Percentiles rank a stretch among this genome's conserved stretches.
Conservation (phyloP, 257 asterid species). For the Ocimum tenuiflorum region DNA sequence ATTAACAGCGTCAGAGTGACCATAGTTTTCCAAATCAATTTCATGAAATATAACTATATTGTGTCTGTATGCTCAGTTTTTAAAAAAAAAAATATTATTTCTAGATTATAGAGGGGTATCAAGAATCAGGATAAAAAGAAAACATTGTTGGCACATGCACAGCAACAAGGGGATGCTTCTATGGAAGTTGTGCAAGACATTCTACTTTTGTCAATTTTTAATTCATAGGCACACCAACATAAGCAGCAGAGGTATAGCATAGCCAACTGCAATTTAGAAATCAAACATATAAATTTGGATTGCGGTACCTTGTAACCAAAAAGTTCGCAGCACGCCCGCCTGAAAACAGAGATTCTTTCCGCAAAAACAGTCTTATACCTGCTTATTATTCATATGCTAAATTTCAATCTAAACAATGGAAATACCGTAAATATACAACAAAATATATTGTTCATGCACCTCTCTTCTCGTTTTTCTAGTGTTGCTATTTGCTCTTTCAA, state of each 20-base stretch:
- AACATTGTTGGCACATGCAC: not conserved
- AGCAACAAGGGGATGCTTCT: not conserved
- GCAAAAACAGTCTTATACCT: constrained; percentile 96
- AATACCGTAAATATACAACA: constrained; percentile 8
- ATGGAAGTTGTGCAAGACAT: not conserved
- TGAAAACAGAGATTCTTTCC: constrained; percentile 88
- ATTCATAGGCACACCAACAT: not conserved
- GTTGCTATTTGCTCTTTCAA: constrained; percentile 95
- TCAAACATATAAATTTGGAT: constrained; percentile 13
- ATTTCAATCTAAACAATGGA: constrained; percentile 25
- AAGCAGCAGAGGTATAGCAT: not conserved
- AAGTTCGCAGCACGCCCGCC: constrained; percentile 98
- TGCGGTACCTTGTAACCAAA: constrained; percentile 88
- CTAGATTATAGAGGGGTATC: not conserved
- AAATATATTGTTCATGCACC: constrained; percentile 43
- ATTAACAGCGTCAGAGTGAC: too few species aligned
- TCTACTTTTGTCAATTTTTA: not conserved
- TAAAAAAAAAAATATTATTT: too few species aligned
- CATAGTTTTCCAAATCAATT: too few species aligned
- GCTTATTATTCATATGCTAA: constrained; percentile 28
- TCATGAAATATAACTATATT: too few species aligned
- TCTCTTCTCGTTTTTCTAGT: constrained; percentile 94
- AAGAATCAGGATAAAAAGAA: too few species aligned
- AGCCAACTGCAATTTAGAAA: not conserved
- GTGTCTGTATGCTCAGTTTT: too few species aligned